These are phyloP conservation scores for Epichloe hybrida DNA, from an alignment of 2,329 filamentous ascomycete species.

Conservation along the genomic window DNA sequence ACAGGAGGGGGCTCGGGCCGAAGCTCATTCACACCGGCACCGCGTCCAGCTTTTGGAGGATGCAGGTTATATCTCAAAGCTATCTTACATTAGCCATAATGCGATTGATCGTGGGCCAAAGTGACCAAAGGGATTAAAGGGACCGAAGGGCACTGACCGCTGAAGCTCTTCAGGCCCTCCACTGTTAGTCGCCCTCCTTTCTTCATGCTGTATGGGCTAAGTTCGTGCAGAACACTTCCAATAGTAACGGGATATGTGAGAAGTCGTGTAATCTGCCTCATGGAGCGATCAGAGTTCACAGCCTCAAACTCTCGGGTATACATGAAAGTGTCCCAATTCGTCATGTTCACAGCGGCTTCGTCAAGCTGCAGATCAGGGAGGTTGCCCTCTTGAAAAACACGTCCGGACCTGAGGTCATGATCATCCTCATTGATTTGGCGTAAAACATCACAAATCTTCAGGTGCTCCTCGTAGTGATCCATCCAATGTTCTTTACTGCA, in stretches of 20 bases:
- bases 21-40: constrained; percentile 61
- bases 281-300: constrained; percentile 76
- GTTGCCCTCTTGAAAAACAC: constrained; percentile 86
- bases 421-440: constrained; percentile 96
- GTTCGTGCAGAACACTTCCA: constrained; percentile 80
- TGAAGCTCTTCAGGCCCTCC: constrained; percentile 88
- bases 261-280: constrained; percentile 85
- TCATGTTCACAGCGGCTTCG: constrained; percentile 90
- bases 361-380: constrained; percentile 80
- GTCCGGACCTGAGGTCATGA: constrained; percentile 80
- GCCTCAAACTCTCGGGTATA: constrained; percentile 87
- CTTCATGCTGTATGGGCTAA: constrained; percentile 81
- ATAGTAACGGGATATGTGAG: constrained; percentile 90
- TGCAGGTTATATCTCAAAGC: constrained; percentile 89
- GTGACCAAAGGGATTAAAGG: neutral
- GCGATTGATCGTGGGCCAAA: neutral
- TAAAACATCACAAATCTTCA: constrained; percentile 84
- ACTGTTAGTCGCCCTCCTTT: constrained; percentile 62
- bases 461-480: constrained; percentile 84
- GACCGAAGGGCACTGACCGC: constrained; percentile 45
- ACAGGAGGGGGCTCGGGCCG: constrained; percentile 77
- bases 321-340: constrained; percentile 94
- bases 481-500: constrained; percentile 94
- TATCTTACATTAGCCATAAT: constrained; percentile 19
- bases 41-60: constrained; percentile 67